Conservation (phyloP, 148 eudicot genomes). For the Persicaria maculosa region DNA sequence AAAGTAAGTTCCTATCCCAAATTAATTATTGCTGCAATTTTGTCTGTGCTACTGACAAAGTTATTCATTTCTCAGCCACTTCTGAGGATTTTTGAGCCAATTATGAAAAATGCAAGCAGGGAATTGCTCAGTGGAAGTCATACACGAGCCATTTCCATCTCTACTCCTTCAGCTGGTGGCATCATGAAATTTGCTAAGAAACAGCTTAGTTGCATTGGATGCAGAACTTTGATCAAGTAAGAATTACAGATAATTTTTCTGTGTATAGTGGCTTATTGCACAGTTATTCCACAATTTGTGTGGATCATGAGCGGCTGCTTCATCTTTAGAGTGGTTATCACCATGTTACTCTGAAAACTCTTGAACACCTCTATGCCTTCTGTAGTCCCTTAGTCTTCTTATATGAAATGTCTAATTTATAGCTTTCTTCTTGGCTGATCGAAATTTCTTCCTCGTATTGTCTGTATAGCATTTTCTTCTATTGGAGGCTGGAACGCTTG, state of each 20-base stretch:
- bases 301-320: neutral
- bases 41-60: conserved; percentile 17
- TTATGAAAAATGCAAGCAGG: conserved; percentile 79
- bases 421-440: neutral
- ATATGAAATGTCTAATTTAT: too few species aligned
- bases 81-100: conserved; percentile 95
- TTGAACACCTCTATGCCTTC: too few species aligned
- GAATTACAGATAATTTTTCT: neutral
- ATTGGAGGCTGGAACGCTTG: too few species aligned
- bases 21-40: conserved; percentile 4
- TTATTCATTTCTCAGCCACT: conserved; percentile 63
- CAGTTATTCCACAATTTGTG: neutral
- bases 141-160: conserved; percentile 86
- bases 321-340: too few species aligned
- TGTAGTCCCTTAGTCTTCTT: too few species aligned
- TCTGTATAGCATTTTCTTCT: neutral
- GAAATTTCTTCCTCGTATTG: neutral
- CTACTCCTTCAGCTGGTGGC: conserved; percentile 92
- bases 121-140: conserved; percentile 93
- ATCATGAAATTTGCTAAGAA: conserved; percentile 99
- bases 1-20: conserved; percentile 49
- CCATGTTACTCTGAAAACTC: neutral
- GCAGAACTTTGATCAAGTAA: conserved; percentile 88
- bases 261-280: too few species aligned
- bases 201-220: conserved; percentile 88